Evolutionary conservation across 2,329 filamentous ascomycete species (phyloP).

Genomic region (Rutstroemia sp.): DNA sequence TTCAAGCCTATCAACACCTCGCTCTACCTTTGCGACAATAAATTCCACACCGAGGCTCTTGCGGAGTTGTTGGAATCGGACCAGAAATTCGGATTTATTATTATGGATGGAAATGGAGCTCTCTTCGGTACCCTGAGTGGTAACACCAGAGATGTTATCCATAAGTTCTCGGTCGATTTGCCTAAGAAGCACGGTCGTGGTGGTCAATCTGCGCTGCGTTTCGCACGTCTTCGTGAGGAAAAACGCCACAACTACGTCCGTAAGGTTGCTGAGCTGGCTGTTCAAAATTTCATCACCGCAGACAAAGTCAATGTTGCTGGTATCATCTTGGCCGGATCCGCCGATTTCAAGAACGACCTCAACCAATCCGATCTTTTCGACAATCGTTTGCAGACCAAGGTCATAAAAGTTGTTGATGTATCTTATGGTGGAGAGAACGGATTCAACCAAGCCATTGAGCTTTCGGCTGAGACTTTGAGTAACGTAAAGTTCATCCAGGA

Average conservation of each 20-base stretch:
- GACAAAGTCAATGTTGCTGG: slow-evolving; percentile 98
- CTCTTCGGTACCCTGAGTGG: slow-evolving; percentile 95
- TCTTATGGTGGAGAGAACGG: slow-evolving; percentile 99
- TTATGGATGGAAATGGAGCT: slow-evolving; percentile 99
- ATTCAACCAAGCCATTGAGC: slow-evolving; percentile 98
- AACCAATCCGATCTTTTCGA: slow-evolving; percentile 98
- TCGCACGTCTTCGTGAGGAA: slow-evolving; percentile 97
- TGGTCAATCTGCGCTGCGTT: slow-evolving; percentile 99
- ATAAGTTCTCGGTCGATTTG: slow-evolving; percentile 97
- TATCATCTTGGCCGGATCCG: slow-evolving; percentile 89
- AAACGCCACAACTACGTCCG: slow-evolving; percentile 99
- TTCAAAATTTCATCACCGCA: slow-evolving; percentile 97
- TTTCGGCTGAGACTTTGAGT: slow-evolving; percentile 88
- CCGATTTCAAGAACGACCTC: slow-evolving; percentile 99
- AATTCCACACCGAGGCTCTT: slow-evolving; percentile 96
- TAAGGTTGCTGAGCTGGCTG: slow-evolving; percentile 94
- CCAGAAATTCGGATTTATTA: slow-evolving; percentile 98
- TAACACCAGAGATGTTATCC: slow-evolving; percentile 92
- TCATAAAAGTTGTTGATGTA: slow-evolving; percentile 99
- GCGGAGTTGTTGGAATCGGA: slow-evolving; percentile 97
- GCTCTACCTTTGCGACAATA: slow-evolving; percentile 98
- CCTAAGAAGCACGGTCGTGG: slow-evolving; percentile 99
- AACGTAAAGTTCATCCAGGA: slow-evolving; percentile 99
- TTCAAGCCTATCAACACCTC: slow-evolving; percentile 99
- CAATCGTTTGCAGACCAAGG: slow-evolving; percentile 80